phyloP scores from a whole-genome alignment of 768 basidiomycete genomes.

The Boletales sp. region DNA sequence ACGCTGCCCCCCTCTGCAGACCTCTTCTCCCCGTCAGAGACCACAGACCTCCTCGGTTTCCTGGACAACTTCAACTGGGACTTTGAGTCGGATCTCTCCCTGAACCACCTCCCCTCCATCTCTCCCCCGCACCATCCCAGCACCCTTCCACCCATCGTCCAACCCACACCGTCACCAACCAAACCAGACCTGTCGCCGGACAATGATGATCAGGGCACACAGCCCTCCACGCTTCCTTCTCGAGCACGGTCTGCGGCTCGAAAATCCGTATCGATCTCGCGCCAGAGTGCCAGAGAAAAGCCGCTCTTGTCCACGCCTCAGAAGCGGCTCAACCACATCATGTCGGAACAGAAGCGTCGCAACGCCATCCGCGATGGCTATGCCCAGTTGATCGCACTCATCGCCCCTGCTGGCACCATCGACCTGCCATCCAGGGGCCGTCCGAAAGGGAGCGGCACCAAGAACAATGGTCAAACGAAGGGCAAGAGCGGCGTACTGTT shows the following conservation, averaged over 20 bases:
- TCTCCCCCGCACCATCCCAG: conserved; percentile 1
- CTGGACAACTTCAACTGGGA: conserved; percentile 80
- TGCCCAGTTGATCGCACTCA: conserved; percentile 76
- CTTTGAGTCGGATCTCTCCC: conserved; percentile 39
- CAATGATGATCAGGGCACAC: conserved; percentile 4
- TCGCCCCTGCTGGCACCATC: conserved; percentile 75
- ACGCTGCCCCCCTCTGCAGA: conserved; percentile 70
- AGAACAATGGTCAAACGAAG: conserved; percentile 67
- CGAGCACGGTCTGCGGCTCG: conserved; percentile 17
- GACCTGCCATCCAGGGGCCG: conserved; percentile 76
- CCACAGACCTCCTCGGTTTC: conserved; percentile 75
- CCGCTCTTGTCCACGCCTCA: conserved; percentile 78
- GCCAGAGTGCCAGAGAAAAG: conserved; percentile 43
- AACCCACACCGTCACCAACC: conserved; percentile 4
- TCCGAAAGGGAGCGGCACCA: conserved; percentile 71
- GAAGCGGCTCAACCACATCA: conserved; percentile 89
- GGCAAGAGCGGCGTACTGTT: conserved; percentile 90
- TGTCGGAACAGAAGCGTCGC: conserved; percentile 90
- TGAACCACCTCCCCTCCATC: conserved; percentile 8
- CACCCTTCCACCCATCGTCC: conserved; percentile 2
- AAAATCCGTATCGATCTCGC: conserved; percentile 22
- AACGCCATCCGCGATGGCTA: conserved; percentile 92
- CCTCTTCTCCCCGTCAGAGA: conserved; percentile 76
- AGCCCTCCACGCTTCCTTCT: conserved; percentile 7
- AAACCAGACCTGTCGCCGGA: conserved; percentile 5